Evolutionary conservation across 2,329 filamentous ascomycete genomes (phyloP).

Genomic region (Alternaria sp.): DNA sequence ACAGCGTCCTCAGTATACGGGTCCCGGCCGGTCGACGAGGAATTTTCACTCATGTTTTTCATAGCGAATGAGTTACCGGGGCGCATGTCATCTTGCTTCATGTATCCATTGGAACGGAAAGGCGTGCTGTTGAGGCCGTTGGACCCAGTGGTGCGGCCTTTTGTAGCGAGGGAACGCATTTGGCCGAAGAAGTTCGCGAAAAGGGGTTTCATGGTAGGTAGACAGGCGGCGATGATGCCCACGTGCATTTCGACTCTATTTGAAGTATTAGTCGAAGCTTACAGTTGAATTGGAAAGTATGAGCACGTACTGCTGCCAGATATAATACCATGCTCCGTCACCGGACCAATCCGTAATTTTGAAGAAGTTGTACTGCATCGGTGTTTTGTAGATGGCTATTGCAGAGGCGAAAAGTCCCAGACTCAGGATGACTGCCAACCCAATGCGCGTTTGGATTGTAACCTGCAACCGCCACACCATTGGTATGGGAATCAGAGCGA

Average conservation of each 20-base stretch:
- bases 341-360: conserved; percentile 40
- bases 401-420: conserved; percentile 50
- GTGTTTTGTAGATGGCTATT: conserved; percentile 34
- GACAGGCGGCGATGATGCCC: conserved; percentile 42
- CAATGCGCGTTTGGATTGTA: conserved; percentile 52
- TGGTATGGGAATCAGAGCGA: conserved; percentile 55
- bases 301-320: conserved; percentile 35
- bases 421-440: conserved; percentile 45
- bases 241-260: conserved; percentile 42
- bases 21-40: conserved; percentile 12
- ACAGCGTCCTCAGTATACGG: conserved; percentile 23
- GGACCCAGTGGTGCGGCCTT: conserved; percentile 21
- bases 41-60: conserved; percentile 22
- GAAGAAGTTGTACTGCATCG: conserved; percentile 41
- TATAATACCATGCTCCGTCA: conserved; percentile 36
- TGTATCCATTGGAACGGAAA: conserved; percentile 30
- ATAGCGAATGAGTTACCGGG: conserved; percentile 16
- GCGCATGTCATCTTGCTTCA: conserved; percentile 20
- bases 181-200: conserved; percentile 36
- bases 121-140: conserved; percentile 17
- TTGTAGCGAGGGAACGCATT: conserved; percentile 31
- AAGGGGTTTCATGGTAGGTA: conserved; percentile 42
- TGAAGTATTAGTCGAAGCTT: conserved; percentile 7
- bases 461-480: conserved; percentile 55
- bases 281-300: not conserved